Evolutionary conservation across 2,329 filamentous ascomycete species (phyloP), one percentile per base, ranked within the genome.

Genomic region (Elsinoe batatas): DNA sequence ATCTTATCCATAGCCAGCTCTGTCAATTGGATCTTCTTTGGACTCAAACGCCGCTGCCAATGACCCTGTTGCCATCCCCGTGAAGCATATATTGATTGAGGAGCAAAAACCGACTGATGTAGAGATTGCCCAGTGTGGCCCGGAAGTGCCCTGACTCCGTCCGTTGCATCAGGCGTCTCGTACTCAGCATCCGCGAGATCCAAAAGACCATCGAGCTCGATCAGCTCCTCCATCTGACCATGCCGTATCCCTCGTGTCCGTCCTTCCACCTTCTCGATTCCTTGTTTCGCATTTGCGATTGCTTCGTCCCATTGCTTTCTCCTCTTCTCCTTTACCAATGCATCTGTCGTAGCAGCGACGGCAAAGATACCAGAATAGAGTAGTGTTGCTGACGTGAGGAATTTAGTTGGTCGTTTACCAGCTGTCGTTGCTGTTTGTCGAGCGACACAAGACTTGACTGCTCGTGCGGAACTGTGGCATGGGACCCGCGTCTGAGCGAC

Each of bases 291-390:
- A 54, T 79, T 73, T 26, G 78, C 76, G 61, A 88, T 78, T 57
- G 79, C 78, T 17, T 69, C 65, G 55, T 88, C 83, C 72, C 86
- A 80, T 60, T 83, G 77, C 59, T 74, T 74, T 46, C 79, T 75
- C 59, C 80, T 74, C 38, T 73, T 72, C 54, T 80, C 74, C 65
- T 88, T 87, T 30, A 71, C 67, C 26, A 74, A 72, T 5, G 79
- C 79, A 66, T 89, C 85, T 30, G 79, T 71, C 2, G 85, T 72
- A 10, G 83, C 77, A 1, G 83, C 84, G 1, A 81, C 79, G 4
- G 81, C 83, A 63, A 87, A 79, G 54, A 85, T 78, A 33, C 82
- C 80, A 22, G 84, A 84, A 64, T 87, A 88, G 66, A 78, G 79
- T 37, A 84, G 79, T 20, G 84, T 87, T 33, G 70, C 71, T 2